These are phyloP conservation scores for Rubia tinctorum DNA, from an alignment of 305 asterid genomes.

Conservation along the genomic window DNA sequence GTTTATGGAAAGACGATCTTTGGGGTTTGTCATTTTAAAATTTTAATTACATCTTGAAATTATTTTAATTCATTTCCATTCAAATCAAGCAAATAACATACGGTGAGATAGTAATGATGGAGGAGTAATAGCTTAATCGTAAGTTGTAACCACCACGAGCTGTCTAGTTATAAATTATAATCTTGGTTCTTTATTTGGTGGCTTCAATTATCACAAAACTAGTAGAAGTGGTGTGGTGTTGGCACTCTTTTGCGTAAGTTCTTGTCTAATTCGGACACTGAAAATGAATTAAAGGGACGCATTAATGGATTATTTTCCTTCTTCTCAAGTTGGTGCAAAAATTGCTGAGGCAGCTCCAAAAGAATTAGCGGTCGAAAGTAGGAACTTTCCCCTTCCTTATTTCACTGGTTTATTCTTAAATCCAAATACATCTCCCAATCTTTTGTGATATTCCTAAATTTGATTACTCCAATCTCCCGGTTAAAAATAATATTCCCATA, in stretches of 20 bases:
- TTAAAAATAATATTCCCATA: no score
- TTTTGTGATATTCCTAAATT: not conserved
- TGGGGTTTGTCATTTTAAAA: no score
- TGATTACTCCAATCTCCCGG: no score
- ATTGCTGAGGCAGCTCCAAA: not conserved
- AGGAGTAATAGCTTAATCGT: not conserved
- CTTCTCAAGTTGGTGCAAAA: not conserved
- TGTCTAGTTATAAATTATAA: conserved; percentile 6
- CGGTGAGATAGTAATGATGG: no score
- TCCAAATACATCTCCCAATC: not conserved
- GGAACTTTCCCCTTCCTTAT: not conserved
- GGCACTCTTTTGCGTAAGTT: no score
- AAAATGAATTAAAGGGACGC: not conserved
- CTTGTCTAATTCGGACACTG: not conserved
- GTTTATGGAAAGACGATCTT: no score
- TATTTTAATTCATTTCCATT: no score
- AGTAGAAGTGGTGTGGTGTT: not conserved
- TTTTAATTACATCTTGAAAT: no score
- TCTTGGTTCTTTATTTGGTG: not conserved
- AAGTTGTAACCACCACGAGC: not conserved
- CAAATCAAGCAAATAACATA: no score
- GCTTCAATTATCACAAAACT: not conserved
- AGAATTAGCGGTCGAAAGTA: not conserved
- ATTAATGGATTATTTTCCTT: not conserved
- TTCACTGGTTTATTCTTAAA: not conserved